Base-by-base conservation (phyloP, 179 eudicot genomes). In the Gypsophila paniculata region DNA sequence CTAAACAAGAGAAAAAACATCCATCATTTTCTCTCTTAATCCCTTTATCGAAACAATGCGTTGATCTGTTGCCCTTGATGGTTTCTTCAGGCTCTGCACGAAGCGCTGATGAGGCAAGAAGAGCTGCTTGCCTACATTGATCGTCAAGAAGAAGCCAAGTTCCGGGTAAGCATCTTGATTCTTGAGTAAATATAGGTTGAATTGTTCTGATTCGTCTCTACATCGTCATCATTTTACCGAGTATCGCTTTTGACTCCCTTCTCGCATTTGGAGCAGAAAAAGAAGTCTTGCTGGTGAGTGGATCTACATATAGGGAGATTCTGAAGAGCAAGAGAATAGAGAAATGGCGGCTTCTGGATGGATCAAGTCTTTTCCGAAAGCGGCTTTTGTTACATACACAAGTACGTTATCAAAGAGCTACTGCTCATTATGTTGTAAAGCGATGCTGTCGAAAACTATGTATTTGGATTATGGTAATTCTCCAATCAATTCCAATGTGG, bases 81-180 rank as follows among this genome's bases (percentile, higher is more conserved):
- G 69, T 7, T 12, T 21, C 5, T 75, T 59, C 76, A 88, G 93
- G 88, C 98, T 71, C 77, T 93, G 69, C 87, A 93, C 62, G 98
- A 93, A 83, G 96, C 96, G 72, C 75, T 89, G 62, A 93, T 93
- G 98, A 89, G 89, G 86, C 96, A 89, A 74, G 98, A 93, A 78
- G 98, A 93, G 36, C 78, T 93, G 77, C 91, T 93, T 70, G 98
- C 96, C 75, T 93, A 93, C 76, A 89, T 93, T 69, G 96, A 93
- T 74, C 79, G 88, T 69, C 98, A 91, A 85, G 86, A 86, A 77
- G 93, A 77, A 38, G 91, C 89, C 67, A 87, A 84, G 70, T 83
- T 74, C 71, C 79, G 72, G 86, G 98, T 93, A 71, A 82, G 86
- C 75, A 42, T 65, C 32, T 42, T 7, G 32, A 38, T 19, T 65